Evolutionary conservation across 768 basidiomycete genomes (phyloP), one percentile per base, ranked within the genome.

Genomic region (Hypholoma sublateritium): DNA sequence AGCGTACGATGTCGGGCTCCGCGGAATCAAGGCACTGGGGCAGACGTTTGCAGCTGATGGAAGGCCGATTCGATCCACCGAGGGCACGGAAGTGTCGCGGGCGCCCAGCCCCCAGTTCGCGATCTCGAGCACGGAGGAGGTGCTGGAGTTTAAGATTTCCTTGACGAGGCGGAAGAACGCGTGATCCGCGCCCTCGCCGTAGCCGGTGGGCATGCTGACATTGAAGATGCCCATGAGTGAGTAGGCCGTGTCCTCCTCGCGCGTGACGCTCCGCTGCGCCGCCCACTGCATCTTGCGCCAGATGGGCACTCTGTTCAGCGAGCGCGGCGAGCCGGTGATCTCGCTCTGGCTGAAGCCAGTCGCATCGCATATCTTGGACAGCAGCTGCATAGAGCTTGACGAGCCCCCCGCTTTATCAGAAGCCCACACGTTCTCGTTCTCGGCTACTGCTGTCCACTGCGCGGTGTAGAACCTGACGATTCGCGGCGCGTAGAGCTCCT

Each of bases 281-380:
- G 48, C 48, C 48, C 48, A 50, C 34, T 50, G 48, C 48, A 50
- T 50, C 34, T 35, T 50, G 2, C 48, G 28, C 34, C 28, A 50
- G 16, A 36, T 50, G 2, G 48, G 34, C 7, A 35, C n/a, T 1
- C 17, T 9, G 8, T 11, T 8, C 6, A 12, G 34, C 2, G 14
- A 19, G 6, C n/a, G n/a, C n/a, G 16, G n/a, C 8, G 19, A 12
- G 5, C 16, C 19, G n/a, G 8, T 11, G 11, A 36, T 9, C 16
- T 36, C 47, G 1, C 34, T 14, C 32, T 32, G 14, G 6, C 16
- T 34, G 5, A 50, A n/a, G 4, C 13, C 34, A 11, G 48, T 34
- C 14, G 48, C 48, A 14, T 16, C 34, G 6, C 19, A 50, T 28
- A 35, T 16, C 19, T 19, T 34, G 12, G 16, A 12, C n/a, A n/a